Evolutionary conservation across 495 filamentous ascomycete genomes (phyloP).

Genomic region (Xylaria intraflava): DNA sequence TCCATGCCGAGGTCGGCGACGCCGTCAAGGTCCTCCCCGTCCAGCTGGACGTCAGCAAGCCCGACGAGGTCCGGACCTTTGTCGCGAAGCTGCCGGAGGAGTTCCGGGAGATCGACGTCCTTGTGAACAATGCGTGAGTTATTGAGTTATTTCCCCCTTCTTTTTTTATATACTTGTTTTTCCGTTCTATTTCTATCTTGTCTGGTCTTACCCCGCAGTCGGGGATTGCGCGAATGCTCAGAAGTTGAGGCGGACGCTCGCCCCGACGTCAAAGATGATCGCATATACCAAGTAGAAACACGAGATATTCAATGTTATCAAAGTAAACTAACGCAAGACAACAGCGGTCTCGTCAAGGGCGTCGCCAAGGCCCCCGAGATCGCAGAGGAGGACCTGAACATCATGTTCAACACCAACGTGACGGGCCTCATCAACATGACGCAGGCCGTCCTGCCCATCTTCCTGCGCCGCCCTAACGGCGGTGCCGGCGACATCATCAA

Average conservation of each 20-base stretch:
- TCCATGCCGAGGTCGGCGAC: conserved; percentile 68
- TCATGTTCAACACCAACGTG: conserved; percentile 92
- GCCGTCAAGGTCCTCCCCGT: conserved; percentile 77
- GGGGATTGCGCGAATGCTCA: too few species aligned
- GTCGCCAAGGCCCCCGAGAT: conserved; percentile 84
- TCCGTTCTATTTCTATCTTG: neutral
- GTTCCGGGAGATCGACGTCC: conserved; percentile 78
- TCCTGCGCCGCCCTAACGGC: conserved; percentile 70
- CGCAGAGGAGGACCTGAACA: conserved; percentile 68
- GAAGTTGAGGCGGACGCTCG: too few species aligned
- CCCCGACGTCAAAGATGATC: too few species aligned
- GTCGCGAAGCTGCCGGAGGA: conserved; percentile 68
- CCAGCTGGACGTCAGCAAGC: conserved; percentile 79
- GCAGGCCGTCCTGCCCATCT: conserved; percentile 80
- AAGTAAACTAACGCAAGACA: conserved; percentile 4
- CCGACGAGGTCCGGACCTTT: conserved; percentile 69
- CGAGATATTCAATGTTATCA: too few species aligned
- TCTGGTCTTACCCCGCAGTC: too few species aligned
- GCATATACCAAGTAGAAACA: too few species aligned
- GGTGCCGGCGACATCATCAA: conserved; percentile 93
- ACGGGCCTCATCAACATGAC: conserved; percentile 96
- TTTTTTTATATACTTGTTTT: neutral
- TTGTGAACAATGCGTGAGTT: conserved; percentile 95
- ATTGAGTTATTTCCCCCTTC: neutral
- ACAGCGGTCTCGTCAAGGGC: conserved; percentile 78